Evolutionary conservation across 2,329 filamentous ascomycete genomes (phyloP).

Genomic region (Claviceps digitariae): DNA sequence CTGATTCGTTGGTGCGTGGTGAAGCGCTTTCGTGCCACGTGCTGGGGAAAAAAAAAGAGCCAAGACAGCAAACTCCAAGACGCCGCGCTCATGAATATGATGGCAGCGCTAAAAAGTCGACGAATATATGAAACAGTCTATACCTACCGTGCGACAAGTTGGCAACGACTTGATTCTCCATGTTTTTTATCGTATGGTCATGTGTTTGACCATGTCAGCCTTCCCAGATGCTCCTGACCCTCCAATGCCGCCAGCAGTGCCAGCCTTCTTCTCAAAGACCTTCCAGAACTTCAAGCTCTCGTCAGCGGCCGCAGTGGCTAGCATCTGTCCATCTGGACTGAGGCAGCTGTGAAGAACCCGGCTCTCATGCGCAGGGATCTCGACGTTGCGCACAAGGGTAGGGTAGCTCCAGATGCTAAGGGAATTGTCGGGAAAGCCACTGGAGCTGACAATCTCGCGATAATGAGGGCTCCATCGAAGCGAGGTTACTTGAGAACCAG

Average conservation of each 20-base stretch:
- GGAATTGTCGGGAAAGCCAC: conserved; percentile 98
- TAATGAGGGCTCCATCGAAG: conserved; percentile 94
- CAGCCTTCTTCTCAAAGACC: conserved; percentile 97
- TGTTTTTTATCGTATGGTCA: conserved; percentile 68
- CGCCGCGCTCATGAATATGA: conserved; percentile 32
- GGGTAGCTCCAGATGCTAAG: conserved; percentile 99
- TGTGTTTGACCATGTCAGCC: conserved; percentile 82
- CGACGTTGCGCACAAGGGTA: conserved; percentile 88
- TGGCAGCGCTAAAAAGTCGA: conserved; percentile 17
- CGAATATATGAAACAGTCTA: conserved; percentile 28
- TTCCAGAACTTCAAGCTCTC: conserved; percentile 99
- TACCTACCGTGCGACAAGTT: conserved; percentile 31
- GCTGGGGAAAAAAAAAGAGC: conserved; percentile 27
- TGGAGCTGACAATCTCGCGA: conserved; percentile 95
- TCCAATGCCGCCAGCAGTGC: conserved; percentile 49
- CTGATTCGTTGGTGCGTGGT: conserved; percentile 23
- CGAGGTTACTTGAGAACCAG: conserved; percentile 91
- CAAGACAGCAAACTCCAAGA: conserved; percentile 26
- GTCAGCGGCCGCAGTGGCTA: conserved; percentile 89
- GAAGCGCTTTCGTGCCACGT: conserved; percentile 38
- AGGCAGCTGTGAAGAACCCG: conserved; percentile 92
- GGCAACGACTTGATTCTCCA: conserved; percentile 7
- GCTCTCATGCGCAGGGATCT: conserved; percentile 96
- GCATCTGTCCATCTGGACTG: conserved; percentile 94
- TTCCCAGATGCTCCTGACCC: conserved; percentile 59